Evolutionary conservation across 129 eudicot species (phyloP), one percentile per base, ranked within the genome.

Genomic region (Smallanthus sonchifolius): DNA sequence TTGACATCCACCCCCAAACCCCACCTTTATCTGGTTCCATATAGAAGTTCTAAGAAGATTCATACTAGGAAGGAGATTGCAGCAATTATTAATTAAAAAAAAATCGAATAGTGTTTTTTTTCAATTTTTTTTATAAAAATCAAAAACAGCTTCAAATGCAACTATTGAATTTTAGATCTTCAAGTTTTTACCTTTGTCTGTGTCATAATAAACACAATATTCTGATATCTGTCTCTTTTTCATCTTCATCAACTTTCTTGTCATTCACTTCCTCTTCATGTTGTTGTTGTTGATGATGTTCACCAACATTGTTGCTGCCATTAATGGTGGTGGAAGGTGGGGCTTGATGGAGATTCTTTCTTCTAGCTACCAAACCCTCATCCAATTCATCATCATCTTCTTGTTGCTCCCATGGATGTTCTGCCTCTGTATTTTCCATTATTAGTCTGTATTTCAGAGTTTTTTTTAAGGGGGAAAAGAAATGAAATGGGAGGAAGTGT

Each of bases 171-270:
- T 5, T 9, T 24, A 77, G 76, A 69, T 59, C 81, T 45, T 19
- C 1, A 63, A 10, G 37, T 48, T n/a, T 40, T 16, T 72, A 79
- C 83, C 83, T 79, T 65, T 72, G 35, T 79, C 52, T 54, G 48
- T 67, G 67, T 79, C 83, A 72, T 42, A 79, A 72, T 79, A 79
- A 54, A 79, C 83, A 64, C 37, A 34, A 34, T 52, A 79, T 15
- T 72, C 77, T 16, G 65, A 37, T 11, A 2, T 75, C 15, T 76
- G 62, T 44, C 57, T 75, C 32, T 69, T 68, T 54, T 5, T 32
- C 74, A 32, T 63, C 40, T 78, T 65, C 74, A 40, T 63, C 68
- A 72, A 39, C 64, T 44, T 72, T 72, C 40, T 71, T 44, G 5
- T 54, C 67, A 30, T 75, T 35, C 19, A 65, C 73, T 37, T 75